Conservation (phyloP, 441 rosid genomes). For the Lepidium campestre region DNA sequence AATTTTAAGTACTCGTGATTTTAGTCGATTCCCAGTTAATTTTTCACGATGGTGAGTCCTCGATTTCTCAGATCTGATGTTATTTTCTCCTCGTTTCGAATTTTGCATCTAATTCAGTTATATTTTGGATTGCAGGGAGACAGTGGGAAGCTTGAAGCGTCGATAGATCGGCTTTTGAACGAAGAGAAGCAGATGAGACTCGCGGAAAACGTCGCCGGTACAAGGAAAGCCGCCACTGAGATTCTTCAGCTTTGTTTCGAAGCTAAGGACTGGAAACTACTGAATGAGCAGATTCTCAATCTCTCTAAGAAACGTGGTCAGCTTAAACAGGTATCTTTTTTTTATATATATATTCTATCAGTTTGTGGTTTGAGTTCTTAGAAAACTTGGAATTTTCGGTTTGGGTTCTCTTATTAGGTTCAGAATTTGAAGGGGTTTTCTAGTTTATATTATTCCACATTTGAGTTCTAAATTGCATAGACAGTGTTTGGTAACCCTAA, state of each 20-base stretch:
- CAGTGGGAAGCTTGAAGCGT: conserved; percentile 48
- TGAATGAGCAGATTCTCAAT: conserved; percentile 28
- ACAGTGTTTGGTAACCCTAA: conserved; percentile 8
- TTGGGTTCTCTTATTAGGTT: background rate
- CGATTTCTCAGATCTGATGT: conserved; percentile 16
- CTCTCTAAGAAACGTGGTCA: conserved; percentile 91
- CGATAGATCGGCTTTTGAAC: conserved; percentile 72
- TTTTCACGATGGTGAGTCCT: conserved; percentile 17
- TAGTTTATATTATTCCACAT: background rate
- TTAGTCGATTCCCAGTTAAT: background rate
- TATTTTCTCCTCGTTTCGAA: background rate
- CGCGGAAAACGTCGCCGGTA: conserved; percentile 75
- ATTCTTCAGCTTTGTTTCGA: conserved; percentile 79
- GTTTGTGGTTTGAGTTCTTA: background rate
- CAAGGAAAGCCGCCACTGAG: conserved; percentile 74
- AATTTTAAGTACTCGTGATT: background rate
- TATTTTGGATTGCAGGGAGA: conserved; percentile 46
- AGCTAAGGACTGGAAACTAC: conserved; percentile 79
- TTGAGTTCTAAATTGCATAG: conserved; percentile 5
- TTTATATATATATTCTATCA: background rate
- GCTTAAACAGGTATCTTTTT: conserved; percentile 68
- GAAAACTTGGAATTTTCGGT: background rate
- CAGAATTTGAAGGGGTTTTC: background rate
- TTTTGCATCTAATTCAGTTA: conserved; percentile 6
- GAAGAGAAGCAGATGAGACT: conserved; percentile 92